phyloP scores from a whole-genome alignment of 2,329 filamentous ascomycete species.

The Sphaceloma murrayae region DNA sequence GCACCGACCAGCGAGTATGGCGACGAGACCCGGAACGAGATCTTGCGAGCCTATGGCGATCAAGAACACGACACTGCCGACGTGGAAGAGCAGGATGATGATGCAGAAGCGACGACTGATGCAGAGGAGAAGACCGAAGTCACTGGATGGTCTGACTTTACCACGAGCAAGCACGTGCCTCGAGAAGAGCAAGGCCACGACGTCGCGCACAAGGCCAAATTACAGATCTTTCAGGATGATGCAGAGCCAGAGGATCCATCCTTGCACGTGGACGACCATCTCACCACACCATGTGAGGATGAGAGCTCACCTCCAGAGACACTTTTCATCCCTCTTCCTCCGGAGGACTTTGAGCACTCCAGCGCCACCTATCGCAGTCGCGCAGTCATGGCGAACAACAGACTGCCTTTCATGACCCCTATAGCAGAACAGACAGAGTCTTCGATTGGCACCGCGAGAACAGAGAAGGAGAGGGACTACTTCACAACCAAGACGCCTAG shows the following conservation, averaged over 20 bases:
- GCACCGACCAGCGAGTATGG: slow-evolving; percentile 54
- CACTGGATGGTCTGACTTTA: slow-evolving; percentile 86
- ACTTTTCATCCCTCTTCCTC: slow-evolving; percentile 68
- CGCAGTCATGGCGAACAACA: slow-evolving; percentile 71
- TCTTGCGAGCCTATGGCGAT: slow-evolving; percentile 30
- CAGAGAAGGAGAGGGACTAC: slow-evolving; percentile 47
- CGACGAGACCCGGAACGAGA: slow-evolving; percentile 49
- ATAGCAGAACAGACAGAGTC: slow-evolving; percentile 93
- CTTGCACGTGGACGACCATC: slow-evolving; percentile 30
- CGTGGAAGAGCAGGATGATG: slow-evolving; percentile 37
- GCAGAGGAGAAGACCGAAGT: slow-evolving; percentile 38
- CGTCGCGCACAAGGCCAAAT: slow-evolving; percentile 24
- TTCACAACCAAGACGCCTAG: slow-evolving; percentile 69
- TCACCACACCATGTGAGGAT: slow-evolving; percentile 40
- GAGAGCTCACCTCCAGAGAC: slow-evolving; percentile 38
- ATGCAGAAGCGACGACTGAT: slow-evolving; percentile 25
- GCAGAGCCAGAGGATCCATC: slow-evolving; percentile 23
- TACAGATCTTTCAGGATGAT: slow-evolving; percentile 32
- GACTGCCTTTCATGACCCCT: slow-evolving; percentile 95
- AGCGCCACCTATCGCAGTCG: slow-evolving; percentile 73
- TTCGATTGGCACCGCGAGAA: slow-evolving; percentile 60
- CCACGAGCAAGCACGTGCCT: slow-evolving; percentile 60
- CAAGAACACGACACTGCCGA: slow-evolving; percentile 28
- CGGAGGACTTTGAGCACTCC: slow-evolving; percentile 70
- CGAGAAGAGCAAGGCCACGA: slow-evolving; percentile 32